Base-by-base conservation (phyloP, 2,329 filamentous ascomycete genomes). In the Trichoderma oligosporum region DNA sequence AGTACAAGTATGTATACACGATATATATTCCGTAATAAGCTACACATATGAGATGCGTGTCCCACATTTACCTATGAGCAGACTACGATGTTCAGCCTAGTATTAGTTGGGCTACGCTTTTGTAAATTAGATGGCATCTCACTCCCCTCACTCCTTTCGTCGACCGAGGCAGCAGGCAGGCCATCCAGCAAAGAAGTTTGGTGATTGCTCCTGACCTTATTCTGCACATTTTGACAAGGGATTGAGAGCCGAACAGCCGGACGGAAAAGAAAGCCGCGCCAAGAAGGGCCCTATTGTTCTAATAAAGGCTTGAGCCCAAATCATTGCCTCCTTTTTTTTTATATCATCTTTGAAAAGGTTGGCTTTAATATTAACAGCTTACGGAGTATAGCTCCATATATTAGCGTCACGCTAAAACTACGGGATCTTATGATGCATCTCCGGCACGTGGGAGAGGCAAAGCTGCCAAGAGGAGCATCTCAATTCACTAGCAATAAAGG, bases 361-460 rank as follows among this genome's bases (percentile, higher is more conserved):
- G n/a, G n/a, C n/a, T n/a, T n/a, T n/a, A n/a, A n/a, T n/a, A n/a
- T n/a, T n/a, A n/a, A n/a, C n/a, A n/a, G n/a, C n/a, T n/a, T n/a
- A n/a, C n/a, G n/a, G n/a, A n/a, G n/a, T n/a, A n/a, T n/a, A n/a
- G n/a, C n/a, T n/a, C n/a, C n/a, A n/a, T n/a, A n/a, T n/a, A n/a
- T n/a, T n/a, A n/a, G n/a, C n/a, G n/a, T n/a, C n/a, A n/a, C n/a
- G n/a, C n/a, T n/a, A n/a, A n/a, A 22, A 33, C 44, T 7, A 20
- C 44, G 44, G 44, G 27, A 46, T 14, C 44, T 46, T 46, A n/a
- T 31, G 44, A 25, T 46, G 44, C 44, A 46, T 25, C 22, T 14
- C 16, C 44, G 16, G 18, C 49, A 53, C 49, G 49, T 53, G 49
- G 49, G 38, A 20, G 29, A 29, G 27, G 12, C 49, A 42, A 27